Conservation (phyloP, 2,329 filamentous ascomycete species). For the Diaporthe helianthi region DNA sequence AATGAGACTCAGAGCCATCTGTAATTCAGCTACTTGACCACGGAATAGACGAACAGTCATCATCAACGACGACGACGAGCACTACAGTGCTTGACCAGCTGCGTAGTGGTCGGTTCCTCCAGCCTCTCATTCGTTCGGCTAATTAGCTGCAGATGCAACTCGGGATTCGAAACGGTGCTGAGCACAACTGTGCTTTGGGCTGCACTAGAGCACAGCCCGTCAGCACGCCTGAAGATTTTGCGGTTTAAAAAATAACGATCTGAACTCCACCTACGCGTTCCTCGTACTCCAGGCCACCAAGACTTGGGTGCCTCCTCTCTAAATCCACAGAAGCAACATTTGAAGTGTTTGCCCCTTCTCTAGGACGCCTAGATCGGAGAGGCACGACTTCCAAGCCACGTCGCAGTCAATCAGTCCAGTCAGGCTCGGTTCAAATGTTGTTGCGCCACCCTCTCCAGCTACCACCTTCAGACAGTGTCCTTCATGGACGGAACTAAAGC, state of each 20-base stretch:
- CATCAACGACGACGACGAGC: neutral
- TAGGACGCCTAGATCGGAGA: no score
- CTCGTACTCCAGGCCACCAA: no score
- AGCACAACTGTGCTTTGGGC: slow-evolving; percentile 15
- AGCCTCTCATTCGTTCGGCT: neutral
- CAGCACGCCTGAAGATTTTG: neutral
- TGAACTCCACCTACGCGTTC: neutral
- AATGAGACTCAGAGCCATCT: neutral
- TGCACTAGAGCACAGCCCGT: neutral
- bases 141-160: neutral
- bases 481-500: no score
- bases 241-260: neutral
- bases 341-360: no score
- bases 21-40: neutral
- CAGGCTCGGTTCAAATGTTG: no score
- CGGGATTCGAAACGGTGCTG: neutral
- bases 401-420: no score
- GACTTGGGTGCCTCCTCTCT: no score
- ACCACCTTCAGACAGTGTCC: no score
- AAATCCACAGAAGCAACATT: no score
- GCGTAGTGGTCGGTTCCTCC: no score
- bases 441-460: no score
- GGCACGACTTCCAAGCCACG: no score
- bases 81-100: neutral
- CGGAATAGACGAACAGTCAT: neutral